These are phyloP conservation scores for Prunus campanulata DNA, from an alignment of 306 rosid genomes.

Conservation along the genomic window DNA sequence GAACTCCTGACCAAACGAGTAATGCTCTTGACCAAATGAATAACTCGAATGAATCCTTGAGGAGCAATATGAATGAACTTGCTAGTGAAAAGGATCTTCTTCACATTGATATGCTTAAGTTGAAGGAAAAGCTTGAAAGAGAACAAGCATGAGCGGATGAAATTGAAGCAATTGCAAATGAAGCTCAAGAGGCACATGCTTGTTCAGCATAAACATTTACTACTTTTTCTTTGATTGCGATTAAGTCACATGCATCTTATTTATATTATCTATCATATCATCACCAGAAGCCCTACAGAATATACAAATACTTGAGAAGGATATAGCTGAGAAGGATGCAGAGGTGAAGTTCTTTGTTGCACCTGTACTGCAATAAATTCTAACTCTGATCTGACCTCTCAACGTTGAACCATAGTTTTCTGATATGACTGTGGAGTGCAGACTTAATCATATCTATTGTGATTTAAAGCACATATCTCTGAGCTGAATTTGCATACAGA, in stretches of 20 bases:
- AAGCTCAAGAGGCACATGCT: slow-evolving; percentile 66
- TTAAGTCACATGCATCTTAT: too few species aligned
- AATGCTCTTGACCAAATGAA: slow-evolving; percentile 35
- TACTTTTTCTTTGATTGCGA: not conserved
- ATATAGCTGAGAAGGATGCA: too few species aligned
- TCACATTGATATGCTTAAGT: slow-evolving; percentile 46
- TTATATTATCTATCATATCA: too few species aligned
- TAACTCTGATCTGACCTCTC: too few species aligned
- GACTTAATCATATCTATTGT: too few species aligned
- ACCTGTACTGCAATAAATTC: too few species aligned
- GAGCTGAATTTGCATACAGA: slow-evolving; percentile 94
- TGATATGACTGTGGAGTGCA: too few species aligned
- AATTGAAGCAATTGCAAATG: slow-evolving; percentile 60
- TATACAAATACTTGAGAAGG: too few species aligned
- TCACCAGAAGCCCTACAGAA: too few species aligned
- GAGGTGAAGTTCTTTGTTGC: too few species aligned
- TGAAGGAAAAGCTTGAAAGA: slow-evolving; percentile 57
- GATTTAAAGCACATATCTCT: slow-evolving; percentile 62
- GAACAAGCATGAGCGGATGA: slow-evolving; percentile 63
- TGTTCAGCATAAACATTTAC: not conserved
- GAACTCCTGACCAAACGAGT: slow-evolving; percentile 67
- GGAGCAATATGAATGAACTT: slow-evolving; percentile 45
- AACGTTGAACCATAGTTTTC: too few species aligned
- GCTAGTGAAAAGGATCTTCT: slow-evolving; percentile 64
- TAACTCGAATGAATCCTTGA: slow-evolving; percentile 33